Evolutionary conservation across 1,284 basidiomycete species (phyloP), one percentile per base, ranked within the genome.

Genomic region (Stygiomarasmius scandens): DNA sequence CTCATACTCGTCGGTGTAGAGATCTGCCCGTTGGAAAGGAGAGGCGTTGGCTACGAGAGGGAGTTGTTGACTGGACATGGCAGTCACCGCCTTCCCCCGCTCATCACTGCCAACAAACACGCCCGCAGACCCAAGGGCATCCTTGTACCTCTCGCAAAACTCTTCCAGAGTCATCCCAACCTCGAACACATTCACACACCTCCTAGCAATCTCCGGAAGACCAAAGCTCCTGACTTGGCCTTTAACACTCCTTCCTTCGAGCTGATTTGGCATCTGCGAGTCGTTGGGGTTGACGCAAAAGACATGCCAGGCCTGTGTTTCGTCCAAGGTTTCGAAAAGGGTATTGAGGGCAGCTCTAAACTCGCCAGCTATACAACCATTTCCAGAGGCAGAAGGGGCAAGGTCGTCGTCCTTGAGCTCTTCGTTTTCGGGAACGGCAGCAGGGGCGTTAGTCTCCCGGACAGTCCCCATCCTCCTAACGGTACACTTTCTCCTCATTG

Each of bases 241-340:
- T 71, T 96, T 97, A 58, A 98, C 88, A 27, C 90, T 89, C 34
- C 94, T 82, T 2, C 93, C 92, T 75, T 99, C 96, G 55, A 97
- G 77, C 71, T 98, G 95, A 69, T 95, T 94, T 25, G 95, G 93
- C 29, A 32, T 76, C 70, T 97, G 95, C 19, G 92, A 90, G 75
- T 98, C 95, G 69, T 98, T 98, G 10, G 95, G 95, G 65, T 93
- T 95, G 62, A 98, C 73, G 68, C 94, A 97, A 73, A 97, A 92
- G 4, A 97, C 83, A 67, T 90, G 92, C 96, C 96, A 32, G 5
- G 29, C 29, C 12, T 32, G 29, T 6, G 29, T 32, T 32, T 32
- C 29, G 12, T 23, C 48, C 49, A 98, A 1, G 0, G 94, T 96
- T 62, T 93, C 87, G 65, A 98, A 92, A 4, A 98, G 81, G 0